Evolutionary conservation across 1,284 basidiomycete genomes (phyloP), one percentile per base, ranked within the genome.

Genomic region (Austroboletus niveus): DNA sequence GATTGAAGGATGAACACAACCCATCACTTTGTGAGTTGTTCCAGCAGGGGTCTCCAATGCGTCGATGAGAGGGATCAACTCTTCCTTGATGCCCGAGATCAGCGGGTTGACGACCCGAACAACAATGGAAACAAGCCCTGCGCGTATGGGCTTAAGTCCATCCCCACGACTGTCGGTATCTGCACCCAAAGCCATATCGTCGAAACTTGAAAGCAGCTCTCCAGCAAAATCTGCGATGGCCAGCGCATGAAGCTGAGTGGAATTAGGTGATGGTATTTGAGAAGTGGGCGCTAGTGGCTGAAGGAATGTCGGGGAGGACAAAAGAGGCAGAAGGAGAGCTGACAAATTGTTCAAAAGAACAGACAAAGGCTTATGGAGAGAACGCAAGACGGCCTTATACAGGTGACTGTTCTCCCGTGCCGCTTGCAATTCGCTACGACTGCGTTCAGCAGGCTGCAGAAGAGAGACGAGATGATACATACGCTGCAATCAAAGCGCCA

Each of bases 261-360:
- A 66, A 57, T 85, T 88, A 17, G 75, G 76, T 52, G 73, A 75
- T 7, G 82, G 76, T 22, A 71, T 61, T 54, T 79, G 80, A 20
- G 73, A 62, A 8, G 76, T 80, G 3, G 81, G 78, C 7, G 76
- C 74, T 15, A 77, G 70, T 14, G 81, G 74, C 1, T 69, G 71
- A 20, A 77, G 72, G 65, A 90, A 87, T 9, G 78, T 70, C 15
- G 83, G 72, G 3, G 87, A 83, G 8, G 85, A 81, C 12, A 90
- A 62, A 14, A 89, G 68, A 5, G 84, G 85, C 4, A 84, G 70
- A 27, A 91, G 74, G 57, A 81, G 75, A 30, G 79, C 75, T 9
- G 86, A 89, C 29, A 91, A 63, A 63, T 87, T 87, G 57, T 75
- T 82, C 56, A 86, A 72, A 36, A 91, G 67, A 24, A 90, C 87